Percentiles rank a stretch among this genome's conserved stretches.
These are phyloP conservation scores for Fusarium pininemorale DNA, from an alignment of 2,329 filamentous ascomycete genomes.

Conservation along the genomic window DNA sequence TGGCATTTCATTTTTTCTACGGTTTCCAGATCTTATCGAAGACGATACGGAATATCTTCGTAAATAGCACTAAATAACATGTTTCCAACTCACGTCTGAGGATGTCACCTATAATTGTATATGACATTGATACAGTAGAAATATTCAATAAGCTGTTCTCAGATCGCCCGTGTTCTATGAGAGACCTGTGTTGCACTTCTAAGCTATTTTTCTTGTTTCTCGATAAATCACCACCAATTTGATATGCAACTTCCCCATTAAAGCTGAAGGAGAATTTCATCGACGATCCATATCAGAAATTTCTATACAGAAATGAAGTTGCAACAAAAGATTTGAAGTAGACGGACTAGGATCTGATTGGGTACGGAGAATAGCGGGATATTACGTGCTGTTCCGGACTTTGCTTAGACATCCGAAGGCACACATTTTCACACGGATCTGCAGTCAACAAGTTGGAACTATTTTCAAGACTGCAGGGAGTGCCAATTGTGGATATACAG, in stretches of 20 bases:
- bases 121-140: too few species aligned
- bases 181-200: accelerated
- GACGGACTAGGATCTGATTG: background rate
- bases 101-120: too few species aligned
- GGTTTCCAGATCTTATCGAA: too few species aligned
- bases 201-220: too few species aligned
- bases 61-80: background rate
- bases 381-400: background rate
- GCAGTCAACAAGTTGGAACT: too few species aligned
- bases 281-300: accelerated
- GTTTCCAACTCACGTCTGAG: too few species aligned
- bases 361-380: background rate
- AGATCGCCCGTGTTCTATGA: too few species aligned
- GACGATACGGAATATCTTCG: too few species aligned
- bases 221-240: too few species aligned
- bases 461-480: accelerated
- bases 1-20: background rate
- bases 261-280: background rate
- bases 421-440: background rate
- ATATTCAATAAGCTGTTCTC: too few species aligned
- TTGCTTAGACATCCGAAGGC: background rate
- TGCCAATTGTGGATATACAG: too few species aligned
- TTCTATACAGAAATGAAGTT: accelerated
- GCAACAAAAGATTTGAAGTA: background rate
- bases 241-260: too few species aligned